Conservation (phyloP, 2,329 filamentous ascomycete genomes). For the Fusarium sp. region DNA sequence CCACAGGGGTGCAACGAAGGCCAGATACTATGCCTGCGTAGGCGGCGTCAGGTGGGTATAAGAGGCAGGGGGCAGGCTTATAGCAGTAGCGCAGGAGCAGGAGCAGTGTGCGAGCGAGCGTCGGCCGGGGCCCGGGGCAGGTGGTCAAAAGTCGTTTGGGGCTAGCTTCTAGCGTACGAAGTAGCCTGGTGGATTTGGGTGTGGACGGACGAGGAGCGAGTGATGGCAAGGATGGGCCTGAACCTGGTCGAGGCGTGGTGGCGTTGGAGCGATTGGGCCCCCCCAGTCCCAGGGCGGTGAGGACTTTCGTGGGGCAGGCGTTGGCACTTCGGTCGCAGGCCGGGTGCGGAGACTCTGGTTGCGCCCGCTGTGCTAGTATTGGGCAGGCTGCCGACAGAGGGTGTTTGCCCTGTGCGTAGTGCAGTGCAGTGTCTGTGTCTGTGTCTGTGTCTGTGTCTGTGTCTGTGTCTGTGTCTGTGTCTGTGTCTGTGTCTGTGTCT, state of each 20-base stretch:
- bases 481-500: background rate
- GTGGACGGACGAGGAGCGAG: conserved; percentile 20
- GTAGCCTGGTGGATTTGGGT: conserved; percentile 32
- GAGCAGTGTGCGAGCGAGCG: conserved; percentile 20
- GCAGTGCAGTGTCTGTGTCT: background rate
- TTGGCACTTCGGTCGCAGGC: conserved; percentile 38
- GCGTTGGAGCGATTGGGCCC: conserved; percentile 38
- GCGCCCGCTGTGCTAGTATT: conserved; percentile 34
- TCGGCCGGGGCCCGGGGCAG: conserved; percentile 38
- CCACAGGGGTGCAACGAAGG: too few relatives aligned
- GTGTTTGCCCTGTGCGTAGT: conserved; percentile 13
- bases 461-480: too few relatives aligned
- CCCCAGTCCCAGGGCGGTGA: conserved; percentile 44
- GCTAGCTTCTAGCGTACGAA: conserved; percentile 40
- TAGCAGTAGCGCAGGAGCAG: conserved; percentile 37
- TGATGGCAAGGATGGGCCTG: conserved; percentile 37
- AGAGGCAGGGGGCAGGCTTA: conserved; percentile 46
- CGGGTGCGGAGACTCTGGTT: conserved; percentile 34
- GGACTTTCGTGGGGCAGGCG: conserved; percentile 46
- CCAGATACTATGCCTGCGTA: too few relatives aligned
- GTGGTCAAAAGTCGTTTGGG: conserved; percentile 43
- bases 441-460: too few relatives aligned
- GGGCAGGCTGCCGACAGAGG: conserved; percentile 1
- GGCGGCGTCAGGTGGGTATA: too few relatives aligned
- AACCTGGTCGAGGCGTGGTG: conserved; percentile 45